Evolutionary conservation across 2,329 filamentous ascomycete genomes (phyloP).

Genomic region (Ceratocystis diversiconidia): DNA sequence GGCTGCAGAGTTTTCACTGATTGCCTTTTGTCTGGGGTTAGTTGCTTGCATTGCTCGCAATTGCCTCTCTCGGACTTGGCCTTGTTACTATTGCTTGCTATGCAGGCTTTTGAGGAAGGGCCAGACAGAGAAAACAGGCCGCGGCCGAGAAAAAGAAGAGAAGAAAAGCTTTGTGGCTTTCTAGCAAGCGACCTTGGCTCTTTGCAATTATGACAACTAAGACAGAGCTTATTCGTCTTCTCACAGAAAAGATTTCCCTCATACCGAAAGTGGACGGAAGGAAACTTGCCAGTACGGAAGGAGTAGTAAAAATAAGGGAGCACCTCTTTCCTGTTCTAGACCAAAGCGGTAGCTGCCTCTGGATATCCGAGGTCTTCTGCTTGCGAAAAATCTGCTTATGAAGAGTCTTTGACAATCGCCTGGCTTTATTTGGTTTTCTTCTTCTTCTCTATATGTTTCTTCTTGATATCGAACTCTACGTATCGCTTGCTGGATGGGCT

Average conservation of each 20-base stretch:
- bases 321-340: not conserved
- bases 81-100: not conserved
- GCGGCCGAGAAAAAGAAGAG: not conserved
- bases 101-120: not conserved
- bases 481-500: not conserved
- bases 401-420: not conserved
- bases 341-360: not conserved
- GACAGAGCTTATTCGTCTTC: too few species aligned
- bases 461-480: not conserved
- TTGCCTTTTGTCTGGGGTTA: not conserved
- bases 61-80: not conserved
- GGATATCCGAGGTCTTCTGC: not conserved
- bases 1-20: not conserved
- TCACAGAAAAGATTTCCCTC: not conserved
- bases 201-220: too few species aligned
- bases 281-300: not conserved
- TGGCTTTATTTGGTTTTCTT: not conserved
- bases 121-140: not conserved
- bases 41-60: not conserved
- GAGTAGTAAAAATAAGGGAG: not conserved
- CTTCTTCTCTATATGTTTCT: not conserved
- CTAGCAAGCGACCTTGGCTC: too few species aligned
- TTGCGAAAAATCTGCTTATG: not conserved
- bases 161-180: too few species aligned
- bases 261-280: conserved; percentile 1